phyloP scores from a whole-genome alignment of 495 filamentous ascomycete species.

The Xylaria bambusicola region DNA sequence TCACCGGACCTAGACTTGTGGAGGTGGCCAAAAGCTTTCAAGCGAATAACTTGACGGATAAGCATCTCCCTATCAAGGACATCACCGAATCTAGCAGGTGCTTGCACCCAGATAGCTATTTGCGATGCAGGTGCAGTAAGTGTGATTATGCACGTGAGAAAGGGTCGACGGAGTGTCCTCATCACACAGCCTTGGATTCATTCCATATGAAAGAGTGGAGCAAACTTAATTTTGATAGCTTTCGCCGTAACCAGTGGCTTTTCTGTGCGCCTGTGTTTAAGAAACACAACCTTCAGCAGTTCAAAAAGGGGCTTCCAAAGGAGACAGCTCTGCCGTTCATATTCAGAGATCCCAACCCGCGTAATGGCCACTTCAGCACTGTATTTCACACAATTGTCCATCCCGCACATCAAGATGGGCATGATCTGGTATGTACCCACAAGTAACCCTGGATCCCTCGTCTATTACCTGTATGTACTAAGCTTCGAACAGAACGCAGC shows the following conservation, averaged over 20 bases:
- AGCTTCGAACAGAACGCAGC: neutral
- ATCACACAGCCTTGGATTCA: neutral
- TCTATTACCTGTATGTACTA: neutral
- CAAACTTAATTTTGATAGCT: neutral
- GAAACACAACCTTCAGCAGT: neutral
- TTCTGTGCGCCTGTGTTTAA: neutral
- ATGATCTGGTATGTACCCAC: neutral
- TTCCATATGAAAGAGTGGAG: neutral
- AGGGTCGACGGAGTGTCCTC: neutral
- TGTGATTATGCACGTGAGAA: neutral
- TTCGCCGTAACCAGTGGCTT: slow-evolving; percentile 3
- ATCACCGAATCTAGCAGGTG: neutral
- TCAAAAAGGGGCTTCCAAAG: slow-evolving; percentile 16
- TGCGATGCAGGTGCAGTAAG: neutral
- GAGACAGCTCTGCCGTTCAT: slow-evolving; percentile 17
- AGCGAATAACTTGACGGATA: neutral
- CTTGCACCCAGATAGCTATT: neutral
- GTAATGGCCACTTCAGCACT: neutral
- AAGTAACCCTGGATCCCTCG: neutral
- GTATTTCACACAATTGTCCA: neutral
- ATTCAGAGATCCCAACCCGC: neutral
- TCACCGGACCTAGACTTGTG: neutral
- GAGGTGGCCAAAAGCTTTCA: neutral
- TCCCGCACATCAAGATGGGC: neutral
- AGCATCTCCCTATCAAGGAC: neutral